Conservation (phyloP, 805 yeast genomes). For the Torulaspora microellipsoides region DNA sequence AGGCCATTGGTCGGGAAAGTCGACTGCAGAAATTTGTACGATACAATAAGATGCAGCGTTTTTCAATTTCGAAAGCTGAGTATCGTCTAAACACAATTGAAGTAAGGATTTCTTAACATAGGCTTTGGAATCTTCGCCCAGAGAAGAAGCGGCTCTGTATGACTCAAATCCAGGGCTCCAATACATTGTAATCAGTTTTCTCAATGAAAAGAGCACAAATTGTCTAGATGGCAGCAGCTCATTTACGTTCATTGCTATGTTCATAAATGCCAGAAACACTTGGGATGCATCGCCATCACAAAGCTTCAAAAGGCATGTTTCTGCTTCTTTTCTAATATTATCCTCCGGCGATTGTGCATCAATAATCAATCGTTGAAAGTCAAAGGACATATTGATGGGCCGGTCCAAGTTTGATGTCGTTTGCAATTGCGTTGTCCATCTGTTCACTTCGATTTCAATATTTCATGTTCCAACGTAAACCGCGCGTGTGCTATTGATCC, state of each 20-base stretch:
- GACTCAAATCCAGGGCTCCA: conserved; percentile 86
- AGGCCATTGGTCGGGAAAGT: conserved; percentile 97
- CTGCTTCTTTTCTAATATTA: conserved; percentile 47
- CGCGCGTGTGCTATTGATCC: neutral
- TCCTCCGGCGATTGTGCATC: conserved; percentile 47
- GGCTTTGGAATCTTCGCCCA: conserved; percentile 49
- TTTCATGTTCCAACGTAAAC: neutral
- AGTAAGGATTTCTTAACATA: conserved; percentile 49
- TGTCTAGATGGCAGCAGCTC: conserved; percentile 46
- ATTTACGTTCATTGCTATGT: conserved; percentile 36
- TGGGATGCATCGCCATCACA: conserved; percentile 48
- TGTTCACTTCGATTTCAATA: neutral
- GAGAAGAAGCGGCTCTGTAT: conserved; percentile 57
- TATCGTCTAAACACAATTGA: conserved; percentile 39
- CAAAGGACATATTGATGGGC: neutral
- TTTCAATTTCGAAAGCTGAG: conserved; percentile 55
- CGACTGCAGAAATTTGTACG: conserved; percentile 81
- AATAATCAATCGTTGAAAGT: conserved; percentile 22
- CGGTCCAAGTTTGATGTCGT: too few species aligned
- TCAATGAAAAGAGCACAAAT: conserved; percentile 60
- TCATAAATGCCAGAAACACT: conserved; percentile 41
- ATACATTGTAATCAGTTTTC: conserved; percentile 60
- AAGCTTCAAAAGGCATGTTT: conserved; percentile 41
- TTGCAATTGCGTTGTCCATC: too few species aligned
- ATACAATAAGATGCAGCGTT: conserved; percentile 67